Percentiles rank a stretch among this genome's conserved stretches.
phyloP scores from a whole-genome alignment of 2,329 filamentous ascomycete species.

The Rutstroemia sydowiana region DNA sequence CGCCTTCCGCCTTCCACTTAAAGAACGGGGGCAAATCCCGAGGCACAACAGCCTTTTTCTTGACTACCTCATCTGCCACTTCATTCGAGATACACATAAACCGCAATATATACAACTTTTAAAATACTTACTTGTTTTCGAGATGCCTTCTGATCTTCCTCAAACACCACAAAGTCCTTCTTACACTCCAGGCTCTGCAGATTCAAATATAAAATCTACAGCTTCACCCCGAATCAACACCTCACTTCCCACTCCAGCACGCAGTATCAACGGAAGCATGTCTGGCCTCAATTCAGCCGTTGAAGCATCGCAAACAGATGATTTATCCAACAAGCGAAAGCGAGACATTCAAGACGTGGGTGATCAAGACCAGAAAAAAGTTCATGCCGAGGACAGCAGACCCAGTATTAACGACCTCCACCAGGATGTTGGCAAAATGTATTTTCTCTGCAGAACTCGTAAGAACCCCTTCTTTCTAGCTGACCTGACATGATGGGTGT shows the following conservation, averaged over 20 bases:
- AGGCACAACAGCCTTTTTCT: background rate
- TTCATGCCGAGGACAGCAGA: constrained; percentile 53
- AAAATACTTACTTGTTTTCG: background rate
- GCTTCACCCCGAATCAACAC: constrained; percentile 38
- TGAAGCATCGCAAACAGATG: constrained; percentile 34
- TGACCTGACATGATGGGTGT: constrained; percentile 11
- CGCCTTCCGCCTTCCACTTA: background rate
- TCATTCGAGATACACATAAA: background rate
- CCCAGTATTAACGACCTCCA: constrained; percentile 58
- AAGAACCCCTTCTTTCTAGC: constrained; percentile 45
- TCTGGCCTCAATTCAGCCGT: constrained; percentile 20
- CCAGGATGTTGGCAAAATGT: constrained; percentile 59
- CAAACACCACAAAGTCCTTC: constrained; percentile 62
- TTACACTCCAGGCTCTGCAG: constrained; percentile 46
- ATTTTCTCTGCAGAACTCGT: constrained; percentile 60
- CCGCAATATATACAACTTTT: background rate
- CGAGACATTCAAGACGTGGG: constrained; percentile 49
- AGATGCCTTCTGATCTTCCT: constrained; percentile 56
- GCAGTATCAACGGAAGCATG: constrained; percentile 51
- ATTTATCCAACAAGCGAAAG: constrained; percentile 56
- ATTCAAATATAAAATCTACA: constrained; percentile 37
- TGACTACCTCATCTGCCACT: background rate
- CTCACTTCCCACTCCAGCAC: constrained; percentile 53
- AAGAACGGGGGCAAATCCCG: background rate
- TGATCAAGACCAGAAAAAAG: constrained; percentile 53